Base-by-base conservation (phyloP, 441 rosid genomes). In the Erodium texanum region DNA sequence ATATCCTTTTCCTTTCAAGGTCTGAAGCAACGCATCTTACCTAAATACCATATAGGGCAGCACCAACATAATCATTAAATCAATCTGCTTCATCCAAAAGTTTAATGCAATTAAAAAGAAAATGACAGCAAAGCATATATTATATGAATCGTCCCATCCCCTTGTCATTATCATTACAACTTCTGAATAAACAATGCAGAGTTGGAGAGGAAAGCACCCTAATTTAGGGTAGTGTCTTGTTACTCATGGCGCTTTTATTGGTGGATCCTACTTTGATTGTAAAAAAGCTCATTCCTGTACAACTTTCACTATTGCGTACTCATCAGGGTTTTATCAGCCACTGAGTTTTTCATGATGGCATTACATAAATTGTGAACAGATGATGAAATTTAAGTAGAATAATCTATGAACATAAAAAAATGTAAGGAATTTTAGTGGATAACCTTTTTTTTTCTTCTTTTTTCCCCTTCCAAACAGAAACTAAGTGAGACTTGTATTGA, bases 1-100 rank as follows among this genome's bases (percentile, higher is more conserved):
- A 94, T 68, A 94, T 94, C 82, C 99, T 84, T 80, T 94, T 94
- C 87, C 99, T 85, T 78, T 94, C 99, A 1, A 94, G 96, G 79
- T 94, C 99, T 1, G 96, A 88, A 67, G 95, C 86, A 62, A 88
- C 88, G 66, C 99, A 92, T 76, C 98, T 86, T 73, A 91, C 99
- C 99, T 94, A 85, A 62, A 68, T 3, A 38, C 45, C 54, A 45
- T 45, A 1, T 15, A 45, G 4, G 16, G 16, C 54, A 45, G 12
- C 54, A 45, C 16, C 12, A 12, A 15, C 14, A 45, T 27, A 12
- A 45, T 45, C 54, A 45, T 45, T 45, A 22, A 27, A 15, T 23
- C 27, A 71, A 34, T 24, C 14, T 38, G 45, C 11, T 38, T 10
- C 45, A 38, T 38, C 11, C 11, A 38, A 38, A 38, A 2, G 9